Evolutionary conservation across 441 rosid genomes (phyloP).

Genomic region (Adansonia gregorii): DNA sequence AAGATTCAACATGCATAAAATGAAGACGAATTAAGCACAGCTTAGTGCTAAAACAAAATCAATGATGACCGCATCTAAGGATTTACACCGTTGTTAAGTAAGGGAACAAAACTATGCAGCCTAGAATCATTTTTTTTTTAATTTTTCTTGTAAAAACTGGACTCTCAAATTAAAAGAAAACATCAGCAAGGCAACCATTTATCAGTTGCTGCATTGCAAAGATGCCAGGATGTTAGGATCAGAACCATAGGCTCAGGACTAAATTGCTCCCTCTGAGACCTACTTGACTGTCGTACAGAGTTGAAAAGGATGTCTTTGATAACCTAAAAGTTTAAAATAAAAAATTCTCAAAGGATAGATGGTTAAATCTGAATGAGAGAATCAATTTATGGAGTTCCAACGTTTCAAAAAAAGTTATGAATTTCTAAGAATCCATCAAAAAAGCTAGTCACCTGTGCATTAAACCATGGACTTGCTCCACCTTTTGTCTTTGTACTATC

Average conservation of each 20-base stretch:
- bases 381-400: neutral
- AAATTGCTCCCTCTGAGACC: constrained; percentile 53
- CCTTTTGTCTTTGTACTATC: constrained; percentile 92
- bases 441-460: constrained; percentile 80
- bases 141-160: neutral
- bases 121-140: neutral
- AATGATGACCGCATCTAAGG: neutral
- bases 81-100: constrained; percentile 17
- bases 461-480: constrained; percentile 95
- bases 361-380: neutral
- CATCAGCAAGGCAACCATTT: constrained; percentile 4
- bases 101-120: constrained; percentile 24
- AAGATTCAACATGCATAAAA: constrained; percentile 4
- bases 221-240: constrained; percentile 30
- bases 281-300: constrained; percentile 65
- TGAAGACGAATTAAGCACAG: constrained; percentile 1
- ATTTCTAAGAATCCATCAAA: constrained; percentile 10
- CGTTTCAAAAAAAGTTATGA: neutral
- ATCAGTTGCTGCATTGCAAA: constrained; percentile 1
- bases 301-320: constrained; percentile 96
- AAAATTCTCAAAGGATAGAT: neutral
- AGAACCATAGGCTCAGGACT: constrained; percentile 91
- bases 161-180: neutral
- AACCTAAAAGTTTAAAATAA: constrained; percentile 47
- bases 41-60: neutral